Base-by-base conservation (phyloP, 768 basidiomycete genomes). In the Pulveroboletus sp. region DNA sequence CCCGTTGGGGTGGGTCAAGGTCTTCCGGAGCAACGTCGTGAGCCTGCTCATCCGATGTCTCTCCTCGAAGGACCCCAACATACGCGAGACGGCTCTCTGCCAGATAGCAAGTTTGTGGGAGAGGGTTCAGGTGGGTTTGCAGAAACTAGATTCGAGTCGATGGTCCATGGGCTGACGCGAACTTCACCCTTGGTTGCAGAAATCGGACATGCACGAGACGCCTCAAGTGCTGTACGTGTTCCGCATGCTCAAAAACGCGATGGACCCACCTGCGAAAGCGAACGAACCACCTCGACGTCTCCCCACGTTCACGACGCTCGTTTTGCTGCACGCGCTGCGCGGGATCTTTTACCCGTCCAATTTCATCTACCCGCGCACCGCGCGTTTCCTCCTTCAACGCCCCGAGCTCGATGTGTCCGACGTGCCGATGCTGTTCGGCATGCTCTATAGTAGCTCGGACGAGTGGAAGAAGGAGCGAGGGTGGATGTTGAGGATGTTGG, bases 371-470 rank as follows among this genome's bases (percentile, higher is more conserved):
- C 92, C 94, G 0, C 71, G 86, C 14, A 88, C 86, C 1, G 83
- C 89, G 1, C 79, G 88, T 5, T 97, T 96, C 76, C 78, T 98
- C 6, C 78, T 98, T 0, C 93, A 96, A 67, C 82, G 95, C 2
- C 85, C 92, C 1, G 78, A 82, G 47, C 70, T 97, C 7, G 94
- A 97, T 59, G 70, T 72, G 1, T 72, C 71, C 1, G 94, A 97
- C 61, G 89, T 97, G 0, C 95, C 95, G 0, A 83, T 97, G 83
- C 69, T 99, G 5, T 97, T 90, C 61, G 75, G 75, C 11, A 85
- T 95, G 82, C 73, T 97, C 4, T 96, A 92, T 63, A 90, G 87
- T 57, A 77, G 76, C 19, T 70, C 74, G 4, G 85, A 89, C 34
- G 84, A 85, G 13, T 93, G 89, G 86, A 86, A 82, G 69, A 86